Evolutionary conservation across 352 stramenopile species (phyloP), one percentile per base, ranked within the genome.

Genomic region (Thraustochytrium striatum): DNA sequence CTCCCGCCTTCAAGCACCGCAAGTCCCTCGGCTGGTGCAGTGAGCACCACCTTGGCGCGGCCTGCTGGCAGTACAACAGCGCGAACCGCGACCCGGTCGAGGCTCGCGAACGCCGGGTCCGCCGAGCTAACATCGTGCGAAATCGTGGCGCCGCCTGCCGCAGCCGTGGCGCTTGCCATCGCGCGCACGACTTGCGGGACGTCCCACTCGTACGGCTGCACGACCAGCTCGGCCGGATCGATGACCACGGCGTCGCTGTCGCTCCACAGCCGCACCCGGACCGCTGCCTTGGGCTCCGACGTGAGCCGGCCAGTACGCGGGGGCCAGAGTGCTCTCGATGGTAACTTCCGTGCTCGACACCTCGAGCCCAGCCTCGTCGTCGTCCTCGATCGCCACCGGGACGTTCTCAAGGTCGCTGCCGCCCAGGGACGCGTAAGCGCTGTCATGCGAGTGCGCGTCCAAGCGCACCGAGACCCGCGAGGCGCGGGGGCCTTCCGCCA

Each of bases 281-380:
- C 28, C 58, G 38, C 9, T 0, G 38, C 9, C 9, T 7, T 16
- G 7, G 9, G 58, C 58, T 44, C 5, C n/a, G n/a, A 61, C 21
- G 7, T 16, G 11, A 16, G 32, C 53, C 33, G 58, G 58, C 13
- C 19, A 11, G 38, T 69, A 11, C 58, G 28, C 38, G 13, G 33
- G 28, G 13, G 9, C 58, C 19, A 33, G 38, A 25, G 8, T 47
- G 9, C 38, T 28, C 13, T 16, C 0, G 2, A 69, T 28, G 0
- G 58, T 47, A 25, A n/a, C n/a, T n/a, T n/a, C n/a, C n/a, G n/a
- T n/a, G n/a, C n/a, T n/a, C n/a, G n/a, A n/a, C n/a, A n/a, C n/a
- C n/a, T n/a, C n/a, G 0, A 79, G 32, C 3, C 69, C 69, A 21
- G 55, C 69, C 25, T 57, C 35, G 2, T 79, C 69, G 35, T 79